A percentile compares a stretch with the other conserved stretches of the same genome.
These are phyloP conservation scores for Apiotrichum akiyoshidainum DNA, from an alignment of 1,284 basidiomycete species.

Conservation along the genomic window DNA sequence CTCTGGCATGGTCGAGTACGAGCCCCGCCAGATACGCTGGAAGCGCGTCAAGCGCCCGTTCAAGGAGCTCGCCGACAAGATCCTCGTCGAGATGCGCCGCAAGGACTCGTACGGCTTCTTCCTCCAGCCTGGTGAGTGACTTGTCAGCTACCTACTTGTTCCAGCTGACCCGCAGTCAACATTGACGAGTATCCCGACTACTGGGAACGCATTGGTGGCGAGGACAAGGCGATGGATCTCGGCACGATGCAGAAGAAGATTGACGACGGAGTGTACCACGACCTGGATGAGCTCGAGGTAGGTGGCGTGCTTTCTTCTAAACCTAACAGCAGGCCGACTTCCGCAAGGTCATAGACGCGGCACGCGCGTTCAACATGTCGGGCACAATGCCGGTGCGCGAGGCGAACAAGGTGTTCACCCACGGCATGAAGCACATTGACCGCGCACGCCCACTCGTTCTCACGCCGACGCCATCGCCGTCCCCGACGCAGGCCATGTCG, in stretches of 20 bases:
- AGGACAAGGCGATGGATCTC: constrained; percentile 50
- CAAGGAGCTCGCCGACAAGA: constrained; percentile 39
- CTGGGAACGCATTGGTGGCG: constrained; percentile 44
- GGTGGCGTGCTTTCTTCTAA: constrained; percentile 4
- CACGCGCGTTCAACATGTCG: constrained; percentile 44
- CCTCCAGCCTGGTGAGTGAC: constrained; percentile 34
- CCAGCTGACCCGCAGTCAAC: constrained; percentile 29
- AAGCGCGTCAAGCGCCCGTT: constrained; percentile 42
- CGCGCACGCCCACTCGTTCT: constrained; percentile 38
- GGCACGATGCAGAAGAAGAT: constrained; percentile 50
- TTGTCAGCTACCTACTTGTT: too few species aligned
- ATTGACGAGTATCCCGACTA: constrained; percentile 46
- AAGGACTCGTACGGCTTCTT: constrained; percentile 49
- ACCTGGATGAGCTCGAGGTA: constrained; percentile 45
- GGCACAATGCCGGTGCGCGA: constrained; percentile 42
- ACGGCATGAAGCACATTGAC: constrained; percentile 46
- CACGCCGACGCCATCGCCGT: constrained; percentile 44
- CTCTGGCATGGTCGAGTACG: constrained; percentile 1
- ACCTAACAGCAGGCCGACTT: constrained; percentile 36
- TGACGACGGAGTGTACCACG: constrained; percentile 39
- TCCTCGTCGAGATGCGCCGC: constrained; percentile 39
- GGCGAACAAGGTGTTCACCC: constrained; percentile 36
- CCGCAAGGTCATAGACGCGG: constrained; percentile 38
- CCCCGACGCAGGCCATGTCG: constrained; percentile 1
- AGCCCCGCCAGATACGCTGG: constrained; percentile 31